Evolutionary conservation across 768 basidiomycete genomes (phyloP), one percentile per base, ranked within the genome.

Genomic region (Cantharellus cinnabarinus): DNA sequence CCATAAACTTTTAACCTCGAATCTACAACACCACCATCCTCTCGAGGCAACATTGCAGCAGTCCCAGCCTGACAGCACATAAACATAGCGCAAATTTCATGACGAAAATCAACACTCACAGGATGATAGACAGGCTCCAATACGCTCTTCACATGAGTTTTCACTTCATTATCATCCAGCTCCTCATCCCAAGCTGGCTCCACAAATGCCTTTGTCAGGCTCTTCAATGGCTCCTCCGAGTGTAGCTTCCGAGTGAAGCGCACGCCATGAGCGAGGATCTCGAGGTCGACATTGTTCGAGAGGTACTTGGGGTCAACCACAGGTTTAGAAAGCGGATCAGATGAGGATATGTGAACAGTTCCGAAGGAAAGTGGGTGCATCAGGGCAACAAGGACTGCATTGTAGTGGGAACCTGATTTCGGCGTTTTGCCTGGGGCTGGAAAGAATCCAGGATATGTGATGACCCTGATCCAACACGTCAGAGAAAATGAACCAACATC

Each of bases 281-380:
- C 62, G 20, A 62, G 51, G 37, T 62, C 61, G n/a, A 57, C 60
- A 35, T 53, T 48, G 51, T 61, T 62, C 4, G 51, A 39, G 38
- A 62, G 54, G 42, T 62, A 61, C 10, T 38, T n/a, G 15, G 61
- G 61, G 53, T 61, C 61, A 14, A 62, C 58, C n/a, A 35, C 59
- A 35, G 61, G 61, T n/a, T 39, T 61, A 14, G 5, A n/a, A 3
- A 40, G 34, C 4, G 59, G 60, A 41, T 61, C 53, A 7, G 37
- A 14, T 10, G 61, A 62, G 7, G 39, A 7, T 7, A 59, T 50
- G 41, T 61, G 61, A 60, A 57, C 41, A 15, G 56, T 40, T 10
- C 56, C 56, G 2, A 37, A 41, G 39, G 56, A 57, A 10, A 57
- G 5, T 14, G 56, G 37, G 40, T 57, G 56, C 38, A 14, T 57